phyloP scores from a whole-genome alignment of 2,329 filamentous ascomycete species.

The Plenodomus lindquistii region DNA sequence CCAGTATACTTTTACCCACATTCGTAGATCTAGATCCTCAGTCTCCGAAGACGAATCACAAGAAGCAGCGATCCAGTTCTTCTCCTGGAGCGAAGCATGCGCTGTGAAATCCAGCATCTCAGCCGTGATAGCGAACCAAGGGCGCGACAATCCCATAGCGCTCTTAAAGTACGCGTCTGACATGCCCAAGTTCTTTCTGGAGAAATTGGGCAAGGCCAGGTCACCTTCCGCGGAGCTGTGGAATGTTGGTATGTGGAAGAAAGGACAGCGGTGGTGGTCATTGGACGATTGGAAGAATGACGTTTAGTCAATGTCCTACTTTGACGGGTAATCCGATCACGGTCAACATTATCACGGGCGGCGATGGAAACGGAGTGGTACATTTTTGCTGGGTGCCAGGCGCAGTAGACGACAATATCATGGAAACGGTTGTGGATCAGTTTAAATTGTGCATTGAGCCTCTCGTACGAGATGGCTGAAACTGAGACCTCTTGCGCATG shows the following conservation, averaged over 20 bases:
- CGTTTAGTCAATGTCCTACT: conserved; percentile 52
- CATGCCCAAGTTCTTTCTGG: conserved; percentile 43
- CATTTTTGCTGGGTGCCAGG: conserved; percentile 49
- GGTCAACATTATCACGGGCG: conserved; percentile 49
- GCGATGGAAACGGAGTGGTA: conserved; percentile 49
- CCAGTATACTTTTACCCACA: conserved; percentile 15
- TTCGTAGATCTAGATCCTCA: conserved; percentile 1
- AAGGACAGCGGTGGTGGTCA: neutral
- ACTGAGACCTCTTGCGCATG: no score
- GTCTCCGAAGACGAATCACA: neutral
- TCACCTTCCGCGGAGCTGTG: conserved; percentile 50
- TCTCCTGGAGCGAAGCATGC: conserved; percentile 26
- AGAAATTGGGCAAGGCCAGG: conserved; percentile 46
- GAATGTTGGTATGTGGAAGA: conserved; percentile 48
- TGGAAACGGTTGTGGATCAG: conserved; percentile 22
- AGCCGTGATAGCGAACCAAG: conserved; percentile 20
- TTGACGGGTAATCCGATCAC: conserved; percentile 45
- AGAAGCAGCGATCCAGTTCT: conserved; percentile 1
- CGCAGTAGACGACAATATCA: conserved; percentile 33
- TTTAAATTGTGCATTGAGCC: no score
- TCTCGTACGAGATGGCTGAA: no score
- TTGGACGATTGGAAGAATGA: conserved; percentile 45
- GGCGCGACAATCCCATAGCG: conserved; percentile 39
- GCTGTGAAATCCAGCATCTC: conserved; percentile 17
- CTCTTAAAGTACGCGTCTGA: conserved; percentile 49